Conservation (phyloP, 768 basidiomycete species). For the Boletellus emodensis region DNA sequence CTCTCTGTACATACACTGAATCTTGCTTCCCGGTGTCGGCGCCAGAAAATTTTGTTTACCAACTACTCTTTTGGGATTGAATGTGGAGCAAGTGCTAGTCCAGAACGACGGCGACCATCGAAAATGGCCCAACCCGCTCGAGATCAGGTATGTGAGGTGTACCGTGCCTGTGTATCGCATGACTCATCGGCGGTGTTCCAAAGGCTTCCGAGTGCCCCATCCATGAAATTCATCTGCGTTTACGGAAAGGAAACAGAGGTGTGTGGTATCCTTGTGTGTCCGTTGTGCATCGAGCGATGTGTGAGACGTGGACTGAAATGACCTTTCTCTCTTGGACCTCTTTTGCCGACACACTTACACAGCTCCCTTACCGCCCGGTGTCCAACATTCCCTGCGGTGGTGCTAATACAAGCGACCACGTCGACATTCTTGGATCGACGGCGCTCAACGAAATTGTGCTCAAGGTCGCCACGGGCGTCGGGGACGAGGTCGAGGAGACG, state of each 20-base stretch:
- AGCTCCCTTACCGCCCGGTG: conserved; percentile 80
- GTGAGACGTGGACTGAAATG: too few species aligned
- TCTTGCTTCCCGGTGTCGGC: neutral
- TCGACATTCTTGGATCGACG: conserved; percentile 79
- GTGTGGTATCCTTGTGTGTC: conserved; percentile 12
- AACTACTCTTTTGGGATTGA: conserved; percentile 94
- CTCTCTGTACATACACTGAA: neutral
- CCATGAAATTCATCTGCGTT: conserved; percentile 87
- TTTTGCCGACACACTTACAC: too few species aligned
- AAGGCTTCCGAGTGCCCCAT: conserved; percentile 85
- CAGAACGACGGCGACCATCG: conserved; percentile 69
- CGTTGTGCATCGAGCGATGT: neutral
- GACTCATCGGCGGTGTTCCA: neutral
- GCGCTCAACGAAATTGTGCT: conserved; percentile 87
- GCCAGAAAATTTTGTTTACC: conserved; percentile 70
- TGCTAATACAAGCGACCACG: conserved; percentile 87
- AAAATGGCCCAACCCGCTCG: conserved; percentile 93
- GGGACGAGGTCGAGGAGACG: conserved; percentile 62
- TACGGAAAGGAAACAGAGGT: conserved; percentile 97
- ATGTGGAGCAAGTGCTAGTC: conserved; percentile 55
- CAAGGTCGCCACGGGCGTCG: conserved; percentile 82
- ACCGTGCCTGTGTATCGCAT: neutral
- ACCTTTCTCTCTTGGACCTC: too few species aligned
- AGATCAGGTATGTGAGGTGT: conserved; percentile 50
- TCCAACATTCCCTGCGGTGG: conserved; percentile 79